Conservation (phyloP, 306 rosid genomes). For the Prunus persica region Prunus_persica_NCBIv2 NC_034009.1:34005501-34006000, state of each 20-base stretch:
- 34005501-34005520: too few relatives aligned
- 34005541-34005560: background rate
- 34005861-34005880: background rate
- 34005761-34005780: background rate
- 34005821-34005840: background rate
- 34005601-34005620: background rate
- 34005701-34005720: background rate
- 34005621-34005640: background rate
- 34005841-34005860: background rate
- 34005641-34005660: background rate
- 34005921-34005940: background rate
- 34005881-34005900: slow-evolving; percentile 5
- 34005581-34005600: slow-evolving; percentile 1
- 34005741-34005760: background rate
- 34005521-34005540: background rate
- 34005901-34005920: background rate
- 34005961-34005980: background rate
- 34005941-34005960: background rate
- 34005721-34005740: background rate
- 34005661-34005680: background rate
- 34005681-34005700: background rate
- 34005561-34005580: background rate
- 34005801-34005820: background rate
- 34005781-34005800: background rate
- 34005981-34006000: background rate